Evolutionary conservation across 768 basidiomycete genomes (phyloP), one percentile per base, ranked within the genome.

Genomic region (Suillus bovinus): DNA sequence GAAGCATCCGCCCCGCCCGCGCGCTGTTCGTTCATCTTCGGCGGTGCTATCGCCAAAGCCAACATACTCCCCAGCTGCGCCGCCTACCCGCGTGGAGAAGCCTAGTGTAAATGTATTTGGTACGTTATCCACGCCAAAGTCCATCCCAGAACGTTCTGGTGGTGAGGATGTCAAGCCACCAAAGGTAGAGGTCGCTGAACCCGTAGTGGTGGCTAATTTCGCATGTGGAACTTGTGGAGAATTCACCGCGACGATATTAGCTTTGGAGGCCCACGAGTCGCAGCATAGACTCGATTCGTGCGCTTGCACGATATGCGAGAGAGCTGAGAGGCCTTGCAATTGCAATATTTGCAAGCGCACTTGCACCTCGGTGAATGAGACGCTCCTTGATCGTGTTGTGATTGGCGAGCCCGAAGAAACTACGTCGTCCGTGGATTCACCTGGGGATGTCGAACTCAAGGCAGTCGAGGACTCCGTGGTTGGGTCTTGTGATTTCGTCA

Each of bases 311-410:
- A 24, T 39, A 6, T 16, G 22, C 54, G 47, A 56, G 24, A 61
- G 61, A 20, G 61, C 57, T 24, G 57, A 17, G 14, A 20, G 16
- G 14, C 27, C 64, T 42, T 60, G 44, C 24, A 2, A 11, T 4
- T 60, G 67, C 39, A 5, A 31, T 5, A 59, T 58, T 29, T 70
- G 70, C 29, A 54, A 46, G 34, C 66, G 44, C 34, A 9, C 54
- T 16, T 16, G 16, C 36, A 24, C 54, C 13, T 36, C 9, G 54
- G 33, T 24, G 54, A 17, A 55, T 38, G 54, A 38, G 34, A 24
- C 22, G 10, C 2, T 14, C 4, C 8, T 20, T 31, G 50, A 33
- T 52, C 11, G 11, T 52, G 50, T 11, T 27, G 22, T 55, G 36
- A 55, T 16, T 36, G 7, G 24, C 34, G 54, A 24, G 24, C 36